phyloP scores from a whole-genome alignment of 2,329 filamentous ascomycete species.

The Aspergillus proliferans region DNA sequence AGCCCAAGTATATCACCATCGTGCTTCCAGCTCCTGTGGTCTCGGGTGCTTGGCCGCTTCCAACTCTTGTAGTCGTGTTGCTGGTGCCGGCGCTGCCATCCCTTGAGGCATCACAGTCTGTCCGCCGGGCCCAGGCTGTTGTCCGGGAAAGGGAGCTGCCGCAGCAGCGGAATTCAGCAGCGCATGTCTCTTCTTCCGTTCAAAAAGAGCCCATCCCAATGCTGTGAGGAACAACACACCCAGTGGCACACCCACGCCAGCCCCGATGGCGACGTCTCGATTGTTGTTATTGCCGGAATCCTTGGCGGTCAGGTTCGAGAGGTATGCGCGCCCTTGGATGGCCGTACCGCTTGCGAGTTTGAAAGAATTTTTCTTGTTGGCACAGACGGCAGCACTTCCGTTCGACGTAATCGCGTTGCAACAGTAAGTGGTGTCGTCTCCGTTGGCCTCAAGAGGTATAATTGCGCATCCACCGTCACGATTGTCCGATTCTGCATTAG shows the following conservation, averaged over 20 bases:
- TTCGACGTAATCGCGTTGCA: not conserved
- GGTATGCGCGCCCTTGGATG: not conserved
- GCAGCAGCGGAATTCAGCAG: not conserved
- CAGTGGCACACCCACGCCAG: not conserved
- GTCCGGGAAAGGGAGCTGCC: not conserved
- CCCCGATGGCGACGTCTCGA: not conserved
- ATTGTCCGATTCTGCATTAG: not conserved
- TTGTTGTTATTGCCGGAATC: not conserved
- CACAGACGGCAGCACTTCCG: not conserved
- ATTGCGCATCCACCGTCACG: not conserved
- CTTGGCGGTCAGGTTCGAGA: not conserved
- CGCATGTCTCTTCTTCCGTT: not conserved
- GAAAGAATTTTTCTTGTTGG: not conserved
- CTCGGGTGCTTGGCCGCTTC: not conserved
- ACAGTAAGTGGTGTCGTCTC: not conserved
- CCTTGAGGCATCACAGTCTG: not conserved
- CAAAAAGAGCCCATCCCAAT: not conserved
- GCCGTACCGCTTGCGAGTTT: not conserved
- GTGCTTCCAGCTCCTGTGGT: not conserved
- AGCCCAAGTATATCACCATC: not conserved
- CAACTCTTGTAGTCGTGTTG: not conserved
- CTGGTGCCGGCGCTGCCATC: not conserved
- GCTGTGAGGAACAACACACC: not conserved
- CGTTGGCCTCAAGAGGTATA: not conserved
- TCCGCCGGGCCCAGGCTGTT: not conserved